phyloP scores from a whole-genome alignment of 2,329 filamentous ascomycete genomes.

The Fusarium nelsonii region DNA sequence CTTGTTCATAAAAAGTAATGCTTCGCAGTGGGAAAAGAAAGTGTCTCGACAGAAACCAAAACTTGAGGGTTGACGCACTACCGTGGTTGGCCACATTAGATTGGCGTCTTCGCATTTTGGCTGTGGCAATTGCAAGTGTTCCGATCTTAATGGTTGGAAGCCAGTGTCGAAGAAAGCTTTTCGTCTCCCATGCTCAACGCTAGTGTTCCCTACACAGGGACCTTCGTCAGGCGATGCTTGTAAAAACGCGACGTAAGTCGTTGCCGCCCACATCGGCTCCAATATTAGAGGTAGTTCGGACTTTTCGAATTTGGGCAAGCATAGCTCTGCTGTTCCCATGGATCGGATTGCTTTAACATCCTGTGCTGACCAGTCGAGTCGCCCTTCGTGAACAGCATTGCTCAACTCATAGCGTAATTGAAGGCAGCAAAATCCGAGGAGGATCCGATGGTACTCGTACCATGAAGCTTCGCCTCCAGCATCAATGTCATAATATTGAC shows the following conservation, averaged over 20 bases:
- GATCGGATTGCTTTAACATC: slow-evolving; percentile 14
- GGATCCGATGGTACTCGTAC: slow-evolving; percentile 31
- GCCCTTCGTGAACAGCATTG: slow-evolving; percentile 22
- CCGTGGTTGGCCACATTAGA: slow-evolving; percentile 1
- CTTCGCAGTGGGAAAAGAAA: slow-evolving; percentile 11
- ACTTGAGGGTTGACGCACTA: slow-evolving; percentile 3
- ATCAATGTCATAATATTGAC: slow-evolving; percentile 14
- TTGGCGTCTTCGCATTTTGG: background rate
- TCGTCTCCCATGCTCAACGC: background rate
- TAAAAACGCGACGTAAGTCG: slow-evolving; percentile 17
- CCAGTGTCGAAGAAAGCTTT: slow-evolving; percentile 25
- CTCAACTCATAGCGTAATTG: slow-evolving; percentile 33
- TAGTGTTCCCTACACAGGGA: slow-evolving; percentile 21
- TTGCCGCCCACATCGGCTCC: slow-evolving; percentile 20
- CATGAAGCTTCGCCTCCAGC: slow-evolving; percentile 21
- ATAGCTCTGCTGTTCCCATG: slow-evolving; percentile 17
- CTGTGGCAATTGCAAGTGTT: background rate
- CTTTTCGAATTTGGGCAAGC: background rate
- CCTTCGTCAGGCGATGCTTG: background rate
- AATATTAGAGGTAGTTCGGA: slow-evolving; percentile 9
- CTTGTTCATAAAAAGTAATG: slow-evolving; percentile 5
- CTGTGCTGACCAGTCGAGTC: slow-evolving; percentile 12
- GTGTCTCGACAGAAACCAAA: slow-evolving; percentile 1
- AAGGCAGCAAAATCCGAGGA: slow-evolving; percentile 24
- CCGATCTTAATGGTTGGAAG: slow-evolving; percentile 2